These are phyloP conservation scores for Daldinia vernicosa DNA, from an alignment of 495 filamentous ascomycete species.

Conservation along the genomic window DNA sequence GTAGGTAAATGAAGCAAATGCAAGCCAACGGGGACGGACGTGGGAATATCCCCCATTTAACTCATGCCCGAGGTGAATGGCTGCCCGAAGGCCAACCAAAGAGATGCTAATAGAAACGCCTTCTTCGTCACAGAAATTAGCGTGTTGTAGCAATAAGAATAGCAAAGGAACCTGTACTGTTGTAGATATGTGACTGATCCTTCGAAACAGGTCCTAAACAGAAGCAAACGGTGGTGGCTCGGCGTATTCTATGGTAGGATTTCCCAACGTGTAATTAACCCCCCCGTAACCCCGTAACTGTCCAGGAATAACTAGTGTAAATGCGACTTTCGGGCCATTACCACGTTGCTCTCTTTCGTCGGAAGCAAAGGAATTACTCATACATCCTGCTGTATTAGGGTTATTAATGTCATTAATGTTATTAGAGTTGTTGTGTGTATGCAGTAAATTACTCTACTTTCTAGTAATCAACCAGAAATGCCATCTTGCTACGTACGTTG, in stretches of 20 bases:
- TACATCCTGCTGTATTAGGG: conserved; percentile 32
- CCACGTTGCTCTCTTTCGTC: conserved; percentile 23
- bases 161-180: conserved; percentile 18
- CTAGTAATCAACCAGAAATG: conserved; percentile 31
- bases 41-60: conserved; percentile 32
- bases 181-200: conserved; percentile 26
- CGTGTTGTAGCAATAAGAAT: conserved; percentile 21
- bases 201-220: background rate
- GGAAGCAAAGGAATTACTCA: conserved; percentile 24
- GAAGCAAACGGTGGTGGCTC: conserved; percentile 23
- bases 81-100: conserved; percentile 18
- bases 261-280: conserved; percentile 28
- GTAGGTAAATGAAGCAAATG: conserved; percentile 39
- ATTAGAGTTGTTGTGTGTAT: conserved; percentile 7
- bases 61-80: conserved; percentile 40
- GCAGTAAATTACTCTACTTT: conserved; percentile 39
- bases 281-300: conserved; percentile 18
- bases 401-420: background rate
- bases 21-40: conserved; percentile 34
- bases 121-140: conserved; percentile 34
- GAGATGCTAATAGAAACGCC: conserved; percentile 12
- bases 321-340: conserved; percentile 34
- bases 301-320: conserved; percentile 18
- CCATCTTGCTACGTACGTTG: conserved; percentile 13
- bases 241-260: conserved; percentile 9